Conservation (phyloP, 441 rosid species). For the Bruguiera hainesii region DNA sequence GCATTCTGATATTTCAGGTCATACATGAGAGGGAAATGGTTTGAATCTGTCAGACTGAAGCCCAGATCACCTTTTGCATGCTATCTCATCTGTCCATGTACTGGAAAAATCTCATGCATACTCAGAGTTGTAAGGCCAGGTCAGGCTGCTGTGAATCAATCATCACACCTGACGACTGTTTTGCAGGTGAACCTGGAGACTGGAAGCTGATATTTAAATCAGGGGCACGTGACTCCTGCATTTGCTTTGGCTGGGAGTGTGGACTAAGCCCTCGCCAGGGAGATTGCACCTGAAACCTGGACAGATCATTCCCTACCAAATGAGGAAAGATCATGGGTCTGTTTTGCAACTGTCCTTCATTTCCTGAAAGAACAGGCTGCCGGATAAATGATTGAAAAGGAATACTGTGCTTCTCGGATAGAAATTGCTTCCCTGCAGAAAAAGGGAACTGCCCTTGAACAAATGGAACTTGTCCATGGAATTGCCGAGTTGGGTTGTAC, state of each 20-base stretch:
- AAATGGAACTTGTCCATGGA: conserved; percentile 43
- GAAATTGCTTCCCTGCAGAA: conserved; percentile 50
- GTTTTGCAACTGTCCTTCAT: conserved; percentile 49
- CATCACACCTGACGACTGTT: conserved; percentile 63
- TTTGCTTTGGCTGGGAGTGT: conserved; percentile 54
- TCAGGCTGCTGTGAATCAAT: conserved; percentile 92
- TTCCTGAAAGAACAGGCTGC: conserved; percentile 38
- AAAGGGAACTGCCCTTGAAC: conserved; percentile 47
- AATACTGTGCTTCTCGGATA: conserved; percentile 41
- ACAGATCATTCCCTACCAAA: conserved; percentile 45
- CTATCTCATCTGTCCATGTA: not conserved
- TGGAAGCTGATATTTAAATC: conserved; percentile 88
- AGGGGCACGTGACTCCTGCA: conserved; percentile 71
- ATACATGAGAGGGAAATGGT: conserved; percentile 1
- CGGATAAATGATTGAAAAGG: conserved; percentile 56
- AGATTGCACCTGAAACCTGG: conserved; percentile 59
- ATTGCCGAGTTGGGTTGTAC: conserved; percentile 61
- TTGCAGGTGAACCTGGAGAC: conserved; percentile 82
- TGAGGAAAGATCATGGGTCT: conserved; percentile 58
- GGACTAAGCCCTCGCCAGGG: conserved; percentile 61
- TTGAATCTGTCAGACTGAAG: conserved; percentile 5
- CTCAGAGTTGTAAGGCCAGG: conserved; percentile 78
- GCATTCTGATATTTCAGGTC: conserved; percentile 17
- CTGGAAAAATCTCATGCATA: not conserved
- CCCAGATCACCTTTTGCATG: conserved; percentile 3